These are phyloP conservation scores for Lippia alba DNA, from an alignment of 305 asterid species.

Conservation along the genomic window DNA sequence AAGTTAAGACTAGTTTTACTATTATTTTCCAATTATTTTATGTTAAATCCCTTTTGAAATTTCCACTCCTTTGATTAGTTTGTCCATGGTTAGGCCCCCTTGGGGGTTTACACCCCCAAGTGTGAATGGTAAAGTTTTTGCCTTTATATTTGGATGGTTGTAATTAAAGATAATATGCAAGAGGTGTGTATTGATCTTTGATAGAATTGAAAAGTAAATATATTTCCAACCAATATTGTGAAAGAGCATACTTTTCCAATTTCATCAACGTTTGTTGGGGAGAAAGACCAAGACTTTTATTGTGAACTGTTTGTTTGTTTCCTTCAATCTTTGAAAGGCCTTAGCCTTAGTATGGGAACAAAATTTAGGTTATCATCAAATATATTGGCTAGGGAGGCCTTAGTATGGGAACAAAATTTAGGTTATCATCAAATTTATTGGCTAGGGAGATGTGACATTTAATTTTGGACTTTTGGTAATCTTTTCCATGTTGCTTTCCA, in stretches of 20 bases:
- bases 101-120: background rate
- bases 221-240: background rate
- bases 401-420: no score
- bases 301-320: background rate
- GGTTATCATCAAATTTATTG: background rate
- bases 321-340: background rate
- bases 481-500: no score
- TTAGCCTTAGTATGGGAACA: no score
- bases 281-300: background rate
- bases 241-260: constrained; percentile 9
- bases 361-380: background rate
- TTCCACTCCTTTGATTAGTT: constrained; percentile 25
- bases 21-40: background rate
- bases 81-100: constrained; percentile 22
- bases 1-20: constrained; percentile 15
- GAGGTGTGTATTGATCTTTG: constrained; percentile 1
- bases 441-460: background rate
- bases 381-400: background rate
- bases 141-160: constrained; percentile 35
- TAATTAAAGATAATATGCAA: constrained; percentile 35
- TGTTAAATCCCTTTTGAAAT: background rate
- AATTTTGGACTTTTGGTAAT: constrained; percentile 3
- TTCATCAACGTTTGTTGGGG: background rate
- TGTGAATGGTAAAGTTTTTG: background rate
- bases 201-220: background rate